A percentile compares a stretch with the other conserved stretches of the same genome.
These are phyloP conservation scores for Gentiana straminea DNA, from an alignment of 257 asterid species.

Conservation along the genomic window DNA sequence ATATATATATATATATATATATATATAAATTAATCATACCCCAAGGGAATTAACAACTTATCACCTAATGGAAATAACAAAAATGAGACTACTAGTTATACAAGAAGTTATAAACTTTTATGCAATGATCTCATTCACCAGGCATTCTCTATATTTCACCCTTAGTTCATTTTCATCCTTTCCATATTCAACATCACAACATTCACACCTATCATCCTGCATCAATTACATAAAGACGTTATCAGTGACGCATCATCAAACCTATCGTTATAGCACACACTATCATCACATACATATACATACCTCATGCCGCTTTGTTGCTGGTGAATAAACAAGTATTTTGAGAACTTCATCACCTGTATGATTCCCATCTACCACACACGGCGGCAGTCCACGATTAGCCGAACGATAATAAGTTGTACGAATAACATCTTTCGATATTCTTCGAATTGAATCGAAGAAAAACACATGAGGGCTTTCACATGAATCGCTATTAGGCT, in stretches of 20 bases:
- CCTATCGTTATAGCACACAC: not conserved
- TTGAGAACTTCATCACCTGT: constrained; percentile 23
- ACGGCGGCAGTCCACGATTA: constrained; percentile 26
- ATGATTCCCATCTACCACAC: constrained; percentile 14
- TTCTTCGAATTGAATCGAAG: constrained; percentile 16
- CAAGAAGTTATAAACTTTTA: not conserved
- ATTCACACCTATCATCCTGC: constrained; percentile 24
- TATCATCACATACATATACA: not conserved
- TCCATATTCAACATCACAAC: constrained; percentile 12
- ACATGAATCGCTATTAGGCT: constrained; percentile 29
- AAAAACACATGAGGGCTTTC: constrained; percentile 50
- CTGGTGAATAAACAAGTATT: constrained; percentile 41
- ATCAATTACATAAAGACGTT: not conserved
- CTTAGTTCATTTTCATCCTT: not conserved
- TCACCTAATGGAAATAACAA: not conserved
- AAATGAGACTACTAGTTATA: not conserved
- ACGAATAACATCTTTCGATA: constrained; percentile 4
- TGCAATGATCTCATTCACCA: constrained; percentile 12
- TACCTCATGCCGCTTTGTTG: constrained; percentile 33
- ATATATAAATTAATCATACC: not conserved
- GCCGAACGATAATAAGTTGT: constrained; percentile 26
- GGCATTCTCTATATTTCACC: constrained; percentile 15
- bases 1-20: not conserved
- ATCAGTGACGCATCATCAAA: too few relatives aligned
- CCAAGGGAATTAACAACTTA: not conserved